Conservation (phyloP, 352 stramenopile species). For the Globisporangium canariense region DNA sequence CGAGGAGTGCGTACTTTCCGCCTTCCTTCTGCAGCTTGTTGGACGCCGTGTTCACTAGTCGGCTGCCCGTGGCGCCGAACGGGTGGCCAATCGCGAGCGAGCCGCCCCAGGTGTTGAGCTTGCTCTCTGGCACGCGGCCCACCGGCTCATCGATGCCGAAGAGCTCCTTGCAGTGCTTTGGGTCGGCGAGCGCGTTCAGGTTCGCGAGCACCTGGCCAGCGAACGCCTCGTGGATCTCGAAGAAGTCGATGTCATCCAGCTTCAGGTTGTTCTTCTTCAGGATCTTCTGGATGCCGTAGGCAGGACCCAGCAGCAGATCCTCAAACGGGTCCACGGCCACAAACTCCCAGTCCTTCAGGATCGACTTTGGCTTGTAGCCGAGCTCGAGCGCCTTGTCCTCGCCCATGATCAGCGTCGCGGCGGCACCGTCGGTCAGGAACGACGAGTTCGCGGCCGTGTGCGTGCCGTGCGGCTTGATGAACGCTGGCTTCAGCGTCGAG, state of each 20-base stretch:
- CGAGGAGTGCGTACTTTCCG: slow-evolving; percentile 94
- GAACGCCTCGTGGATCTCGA: slow-evolving; percentile 99
- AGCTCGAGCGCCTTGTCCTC: slow-evolving; percentile 95
- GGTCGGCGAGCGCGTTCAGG: slow-evolving; percentile 92
- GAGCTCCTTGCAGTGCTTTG: slow-evolving; percentile 94
- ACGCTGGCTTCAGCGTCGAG: slow-evolving; percentile 95
- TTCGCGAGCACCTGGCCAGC: slow-evolving; percentile 98
- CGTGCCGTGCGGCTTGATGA: slow-evolving; percentile 97
- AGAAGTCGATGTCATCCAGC: slow-evolving; percentile 96
- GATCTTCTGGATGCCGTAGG: slow-evolving; percentile 91
- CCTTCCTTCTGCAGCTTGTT: slow-evolving; percentile 96
- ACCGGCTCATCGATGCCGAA: slow-evolving; percentile 89
- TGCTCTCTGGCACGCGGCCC: slow-evolving; percentile 90
- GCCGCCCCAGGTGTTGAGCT: slow-evolving; percentile 98
- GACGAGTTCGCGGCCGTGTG: slow-evolving; percentile 98
- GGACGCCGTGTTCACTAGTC: slow-evolving; percentile 96
- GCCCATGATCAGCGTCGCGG: slow-evolving; percentile 95
- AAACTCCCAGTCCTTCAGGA: slow-evolving; percentile 96
- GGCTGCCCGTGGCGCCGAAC: slow-evolving; percentile 95
- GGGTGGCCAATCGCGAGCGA: slow-evolving; percentile 96
- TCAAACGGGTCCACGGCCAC: slow-evolving; percentile 97
- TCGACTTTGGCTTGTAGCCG: slow-evolving; percentile 93
- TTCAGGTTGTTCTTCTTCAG: slow-evolving; percentile 83
- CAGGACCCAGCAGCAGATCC: slow-evolving; percentile 92
- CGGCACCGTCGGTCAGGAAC: slow-evolving; percentile 97